Evolutionary conservation across 768 basidiomycete genomes (phyloP), one percentile per base, ranked within the genome.

Genomic region (Sporobolomyces pararoseus): DNA sequence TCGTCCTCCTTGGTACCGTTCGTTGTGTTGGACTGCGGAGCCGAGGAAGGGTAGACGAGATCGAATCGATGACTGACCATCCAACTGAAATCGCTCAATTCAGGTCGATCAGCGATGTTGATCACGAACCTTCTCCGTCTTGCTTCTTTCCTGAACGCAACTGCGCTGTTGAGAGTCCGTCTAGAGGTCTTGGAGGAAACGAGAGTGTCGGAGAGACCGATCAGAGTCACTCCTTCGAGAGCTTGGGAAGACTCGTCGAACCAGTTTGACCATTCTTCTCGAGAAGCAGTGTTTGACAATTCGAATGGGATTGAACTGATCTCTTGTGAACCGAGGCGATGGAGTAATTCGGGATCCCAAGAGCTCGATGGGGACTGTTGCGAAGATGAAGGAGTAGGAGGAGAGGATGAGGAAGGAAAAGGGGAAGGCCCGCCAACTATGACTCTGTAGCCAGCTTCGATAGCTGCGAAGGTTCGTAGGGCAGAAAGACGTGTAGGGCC

Each of bases 41-140:
- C 17, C 23, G 66, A 16, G 47, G 60, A 44, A n/a, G 59, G 59
- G 32, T 61, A 61, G 52, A 53, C 75, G 76, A 86, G 84, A 12
- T 82, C 78, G 76, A 96, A 92, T 4, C 94, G 88, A 73, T 97
- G 90, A 0, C 88, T 85, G 1, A 93, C 85, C 0, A 89, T 84
- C 80, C 95, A 92, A 0, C 89, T 87, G 77, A 90, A 97, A 78
- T 96, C 92, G 79, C 90, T 94, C 47, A 94, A 83, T 19, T 85
- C 83, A 2, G 90, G 89, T 76, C 88, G 85, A 79, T 97, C 95
- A 1, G 92, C 86, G n/a, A 88, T 84, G 76, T 94, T 97, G 73
- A 92, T 83, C 2, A 86, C 88, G 65, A 95, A 86, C 63, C 85
- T 84, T 32, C 84, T 83, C 1, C 80, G 69, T 39, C 79, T 81